These are phyloP conservation scores for Drechslerella coelobrocha DNA, from an alignment of 2,329 filamentous ascomycete species.

Conservation along the genomic window DNA sequence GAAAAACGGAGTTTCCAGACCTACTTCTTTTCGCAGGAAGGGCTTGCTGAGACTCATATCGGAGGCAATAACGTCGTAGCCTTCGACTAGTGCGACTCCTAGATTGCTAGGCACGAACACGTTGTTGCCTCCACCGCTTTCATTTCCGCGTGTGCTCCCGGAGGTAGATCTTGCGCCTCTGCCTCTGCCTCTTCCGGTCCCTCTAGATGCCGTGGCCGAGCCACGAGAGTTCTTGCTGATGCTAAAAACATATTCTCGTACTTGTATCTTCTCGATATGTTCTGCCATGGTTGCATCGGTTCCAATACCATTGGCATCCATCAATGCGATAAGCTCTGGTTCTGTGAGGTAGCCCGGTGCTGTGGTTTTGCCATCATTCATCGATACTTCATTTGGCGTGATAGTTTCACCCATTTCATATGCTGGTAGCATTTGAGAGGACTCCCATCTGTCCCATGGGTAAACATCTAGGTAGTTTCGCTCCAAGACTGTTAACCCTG, in stretches of 20 bases:
- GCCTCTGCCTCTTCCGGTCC: slow-evolving; percentile 59
- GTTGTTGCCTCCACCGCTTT: slow-evolving; percentile 65
- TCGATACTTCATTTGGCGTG: slow-evolving; percentile 84
- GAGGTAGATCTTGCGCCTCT: slow-evolving; percentile 60
- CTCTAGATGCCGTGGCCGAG: slow-evolving; percentile 55
- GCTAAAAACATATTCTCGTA: slow-evolving; percentile 82
- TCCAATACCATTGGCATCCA: slow-evolving; percentile 98
- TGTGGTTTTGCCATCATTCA: slow-evolving; percentile 88
- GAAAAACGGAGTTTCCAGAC: slow-evolving; percentile 55
- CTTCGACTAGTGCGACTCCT: slow-evolving; percentile 88
- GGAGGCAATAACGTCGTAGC: slow-evolving; percentile 92
- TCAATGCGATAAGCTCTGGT: slow-evolving; percentile 90
- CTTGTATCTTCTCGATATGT: slow-evolving; percentile 94
- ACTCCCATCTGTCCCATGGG: slow-evolving; percentile 94
- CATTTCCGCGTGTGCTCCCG: slow-evolving; percentile 63
- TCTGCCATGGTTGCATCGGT: slow-evolving; percentile 99
- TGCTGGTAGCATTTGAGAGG: slow-evolving; percentile 78
- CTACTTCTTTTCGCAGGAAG: slow-evolving; percentile 82
- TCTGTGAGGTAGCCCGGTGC: slow-evolving; percentile 89
- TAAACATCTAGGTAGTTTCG: slow-evolving; percentile 96
- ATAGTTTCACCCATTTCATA: slow-evolving; percentile 83
- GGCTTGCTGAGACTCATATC: slow-evolving; percentile 94
- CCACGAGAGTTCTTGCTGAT: slow-evolving; percentile 62
- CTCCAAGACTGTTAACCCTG: slow-evolving; percentile 82
- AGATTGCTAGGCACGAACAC: slow-evolving; percentile 93